Evolutionary conservation across 2,329 filamentous ascomycete species (phyloP).

Genomic region (Anthostomella pinea): DNA sequence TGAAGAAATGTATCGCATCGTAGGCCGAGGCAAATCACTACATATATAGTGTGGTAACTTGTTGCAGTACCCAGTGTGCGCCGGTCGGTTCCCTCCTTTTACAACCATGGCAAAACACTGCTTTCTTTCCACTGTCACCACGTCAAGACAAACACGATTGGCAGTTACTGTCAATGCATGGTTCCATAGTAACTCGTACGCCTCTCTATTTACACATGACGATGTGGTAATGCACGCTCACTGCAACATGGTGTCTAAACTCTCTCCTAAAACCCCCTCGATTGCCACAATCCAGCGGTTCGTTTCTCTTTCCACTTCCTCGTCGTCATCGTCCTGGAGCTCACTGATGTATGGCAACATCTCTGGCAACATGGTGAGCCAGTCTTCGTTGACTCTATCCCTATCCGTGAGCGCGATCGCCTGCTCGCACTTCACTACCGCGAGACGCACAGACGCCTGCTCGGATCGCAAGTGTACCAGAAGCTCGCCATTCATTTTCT

Average conservation of each 20-base stretch:
- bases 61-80: no score
- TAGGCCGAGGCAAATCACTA: no score
- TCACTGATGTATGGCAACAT: slow-evolving; percentile 97
- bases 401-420: slow-evolving; percentile 73
- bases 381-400: slow-evolving; percentile 82
- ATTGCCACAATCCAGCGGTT: slow-evolving; percentile 88
- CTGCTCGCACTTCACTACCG: slow-evolving; percentile 79
- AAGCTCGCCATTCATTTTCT: slow-evolving; percentile 77
- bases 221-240: no score
- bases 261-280: slow-evolving; percentile 85
- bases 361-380: slow-evolving; percentile 86
- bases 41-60: no score
- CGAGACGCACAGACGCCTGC: slow-evolving; percentile 68
- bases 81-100: no score
- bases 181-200: no score
- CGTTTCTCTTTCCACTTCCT: slow-evolving; percentile 85
- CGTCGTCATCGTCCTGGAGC: slow-evolving; percentile 93
- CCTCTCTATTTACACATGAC: no score
- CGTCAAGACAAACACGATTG: no score
- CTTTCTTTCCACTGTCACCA: no score
- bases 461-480: slow-evolving; percentile 77
- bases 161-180: no score
- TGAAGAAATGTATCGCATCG: no score
- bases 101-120: no score
- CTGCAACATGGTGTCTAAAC: slow-evolving; percentile 86